Base-by-base conservation (phyloP, 2,329 filamentous ascomycete species). In the Trichoderma guizhouense region DNA sequence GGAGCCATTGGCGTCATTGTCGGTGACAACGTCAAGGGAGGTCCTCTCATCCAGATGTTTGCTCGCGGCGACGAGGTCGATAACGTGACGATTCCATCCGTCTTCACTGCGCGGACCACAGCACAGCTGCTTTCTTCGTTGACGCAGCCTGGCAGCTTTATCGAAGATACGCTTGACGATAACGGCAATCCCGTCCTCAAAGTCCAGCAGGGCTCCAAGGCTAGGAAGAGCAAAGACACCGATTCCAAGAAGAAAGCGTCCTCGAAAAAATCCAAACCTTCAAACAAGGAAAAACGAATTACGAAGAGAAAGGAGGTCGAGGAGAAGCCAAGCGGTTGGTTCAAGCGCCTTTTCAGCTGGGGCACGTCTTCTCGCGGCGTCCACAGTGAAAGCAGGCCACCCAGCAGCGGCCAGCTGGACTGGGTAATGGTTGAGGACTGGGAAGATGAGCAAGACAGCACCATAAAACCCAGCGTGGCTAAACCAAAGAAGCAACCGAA, bases 101-200 rank as follows among this genome's bases (percentile, higher is more conserved):
- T 98, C 11, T 99, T 99, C 81, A 98, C 96, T 0, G 97, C 95
- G 0, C 90, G 96, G 76, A 98, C 94, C 0, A 98, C 95, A 0
- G 96, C 96, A 1, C 95, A 98, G 80, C 86, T 99, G 15, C 86
- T 99, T 18, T 97, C 95, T 1, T 94, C 95, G 8, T 86, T 98
- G 73, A 91, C 96, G 72, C 93, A 95, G 66, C 87, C 89, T 1
- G 90, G 91, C 61, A 88, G 86, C 75, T 88, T 88, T 69, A 85
- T 90, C 61, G 88, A 90, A 74, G 86, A 90, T 72, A 84, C 86
- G 8, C 82, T 89, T 21, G 84, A 90, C 71, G 89, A 90, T 72
- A 88, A 91, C 75, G 87, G 87, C 1, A 88, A 89, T 71, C 83
- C 88, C 4, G 81, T 83, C 15, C 80, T 87, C 75, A 88, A 86